Percentiles rank a stretch among this genome's conserved stretches.
These are phyloP conservation scores for Trichoderma sp. DNA, from an alignment of 2,329 filamentous ascomycete species.

Conservation along the genomic window DNA sequence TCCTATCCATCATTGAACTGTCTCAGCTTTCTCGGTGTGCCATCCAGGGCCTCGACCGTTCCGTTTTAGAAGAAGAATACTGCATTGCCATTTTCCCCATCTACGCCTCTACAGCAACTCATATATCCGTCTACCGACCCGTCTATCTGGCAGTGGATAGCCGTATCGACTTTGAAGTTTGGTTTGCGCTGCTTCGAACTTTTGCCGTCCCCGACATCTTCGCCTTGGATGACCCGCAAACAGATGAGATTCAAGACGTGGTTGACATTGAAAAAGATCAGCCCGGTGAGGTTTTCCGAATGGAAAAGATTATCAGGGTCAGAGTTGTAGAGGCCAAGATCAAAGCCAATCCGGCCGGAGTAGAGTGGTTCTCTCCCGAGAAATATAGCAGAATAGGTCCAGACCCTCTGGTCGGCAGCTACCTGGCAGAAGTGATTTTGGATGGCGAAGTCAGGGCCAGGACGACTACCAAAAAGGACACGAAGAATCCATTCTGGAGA, in stretches of 20 bases:
- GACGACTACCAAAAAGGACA: conserved; percentile 72
- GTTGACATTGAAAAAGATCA: conserved; percentile 46
- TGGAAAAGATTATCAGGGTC: conserved; percentile 64
- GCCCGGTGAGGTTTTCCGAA: conserved; percentile 58
- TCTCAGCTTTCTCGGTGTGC: conserved; percentile 87
- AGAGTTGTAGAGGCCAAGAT: conserved; percentile 67
- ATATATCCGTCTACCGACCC: conserved; percentile 78
- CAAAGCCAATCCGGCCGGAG: conserved; percentile 43
- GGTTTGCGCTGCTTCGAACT: conserved; percentile 88
- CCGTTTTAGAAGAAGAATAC: conserved; percentile 88
- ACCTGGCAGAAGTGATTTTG: conserved; percentile 77
- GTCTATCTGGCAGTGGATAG: conserved; percentile 88
- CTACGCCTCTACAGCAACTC: conserved; percentile 75
- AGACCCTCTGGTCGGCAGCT: conserved; percentile 65
- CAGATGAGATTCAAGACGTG: conserved; percentile 50
- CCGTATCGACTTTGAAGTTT: conserved; percentile 91
- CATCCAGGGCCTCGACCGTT: conserved; percentile 86
- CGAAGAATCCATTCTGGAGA: conserved; percentile 78
- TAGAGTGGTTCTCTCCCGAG: conserved; percentile 35
- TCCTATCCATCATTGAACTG: conserved; percentile 83
- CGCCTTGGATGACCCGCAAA: conserved; percentile 56
- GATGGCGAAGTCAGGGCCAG: conserved; percentile 79
- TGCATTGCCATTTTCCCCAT: conserved; percentile 96
- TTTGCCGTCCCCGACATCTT: conserved; percentile 94
- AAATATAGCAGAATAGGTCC: conserved; percentile 35